Conservation (phyloP, 2,329 filamentous ascomycete genomes). For the Xenosphaeropsis pyriputrescens region DNA sequence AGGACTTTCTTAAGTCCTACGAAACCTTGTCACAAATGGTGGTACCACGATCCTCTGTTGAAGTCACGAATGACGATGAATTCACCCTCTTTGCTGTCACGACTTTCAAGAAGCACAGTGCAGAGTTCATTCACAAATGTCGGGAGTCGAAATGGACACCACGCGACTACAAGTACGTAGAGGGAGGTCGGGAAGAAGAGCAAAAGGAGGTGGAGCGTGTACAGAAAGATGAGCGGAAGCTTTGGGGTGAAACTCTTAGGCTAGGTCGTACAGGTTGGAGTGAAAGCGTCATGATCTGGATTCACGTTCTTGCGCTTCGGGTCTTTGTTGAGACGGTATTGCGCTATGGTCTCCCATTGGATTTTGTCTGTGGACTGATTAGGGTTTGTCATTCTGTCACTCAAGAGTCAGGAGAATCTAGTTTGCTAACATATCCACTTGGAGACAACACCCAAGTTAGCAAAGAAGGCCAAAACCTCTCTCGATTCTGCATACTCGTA, state of each 20-base stretch:
- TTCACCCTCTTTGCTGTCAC: slow-evolving; percentile 81
- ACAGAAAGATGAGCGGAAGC: slow-evolving; percentile 72
- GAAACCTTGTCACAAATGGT: slow-evolving; percentile 85
- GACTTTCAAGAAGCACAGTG: slow-evolving; percentile 80
- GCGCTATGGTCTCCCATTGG: slow-evolving; percentile 80
- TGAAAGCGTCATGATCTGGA: slow-evolving; percentile 91
- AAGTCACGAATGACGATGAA: slow-evolving; percentile 77
- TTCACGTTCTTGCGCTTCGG: slow-evolving; percentile 77
- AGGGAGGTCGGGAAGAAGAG: slow-evolving; percentile 83
- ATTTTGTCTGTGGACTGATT: slow-evolving; percentile 74
- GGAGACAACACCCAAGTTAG: slow-evolving; percentile 70
- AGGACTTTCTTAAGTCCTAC: slow-evolving; percentile 81
- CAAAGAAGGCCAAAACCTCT: slow-evolving; percentile 63
- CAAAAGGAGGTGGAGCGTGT: slow-evolving; percentile 73
- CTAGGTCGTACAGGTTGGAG: slow-evolving; percentile 87
- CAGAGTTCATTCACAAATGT: slow-evolving; percentile 83
- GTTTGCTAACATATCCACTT: slow-evolving; percentile 7
- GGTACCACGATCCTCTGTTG: slow-evolving; percentile 71
- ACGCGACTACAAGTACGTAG: slow-evolving; percentile 83
- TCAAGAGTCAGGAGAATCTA: no score
- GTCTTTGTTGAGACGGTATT: slow-evolving; percentile 98
- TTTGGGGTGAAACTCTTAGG: slow-evolving; percentile 83
- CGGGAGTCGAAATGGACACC: slow-evolving; percentile 91
- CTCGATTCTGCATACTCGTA: slow-evolving; percentile 82
- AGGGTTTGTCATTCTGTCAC: slow-evolving; percentile 42